These are phyloP conservation scores for Calonectria honghensis DNA, from an alignment of 2,329 filamentous ascomycete species.

Conservation along the genomic window DNA sequence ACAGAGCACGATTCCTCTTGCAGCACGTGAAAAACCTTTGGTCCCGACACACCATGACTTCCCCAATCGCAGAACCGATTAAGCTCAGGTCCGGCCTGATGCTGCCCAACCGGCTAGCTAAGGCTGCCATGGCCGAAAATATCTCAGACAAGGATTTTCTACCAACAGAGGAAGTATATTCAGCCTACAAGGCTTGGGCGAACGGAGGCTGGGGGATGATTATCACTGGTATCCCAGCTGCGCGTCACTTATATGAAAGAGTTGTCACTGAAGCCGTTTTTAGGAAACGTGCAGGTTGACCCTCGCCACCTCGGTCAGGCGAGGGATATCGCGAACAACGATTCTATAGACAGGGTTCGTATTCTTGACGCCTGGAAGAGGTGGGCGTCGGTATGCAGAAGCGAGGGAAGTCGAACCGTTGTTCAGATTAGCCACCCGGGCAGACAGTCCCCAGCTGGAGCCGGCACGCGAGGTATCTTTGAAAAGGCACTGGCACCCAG, in stretches of 20 bases:
- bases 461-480: conserved; percentile 6
- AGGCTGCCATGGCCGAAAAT: conserved; percentile 31
- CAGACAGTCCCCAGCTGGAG: conserved; percentile 14
- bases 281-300: conserved; percentile 22
- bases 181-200: conserved; percentile 18
- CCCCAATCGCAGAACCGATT: background rate
- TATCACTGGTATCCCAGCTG: background rate
- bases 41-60: background rate
- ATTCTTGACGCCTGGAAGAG: conserved; percentile 1
- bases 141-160: conserved; percentile 9
- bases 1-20: background rate
- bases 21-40: background rate
- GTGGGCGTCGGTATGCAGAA: background rate
- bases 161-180: background rate
- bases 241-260: background rate
- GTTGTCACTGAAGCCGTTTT: background rate
- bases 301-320: background rate
- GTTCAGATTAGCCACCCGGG: conserved; percentile 25
- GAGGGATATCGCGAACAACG: background rate
- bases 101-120: conserved; percentile 68
- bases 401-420: background rate
- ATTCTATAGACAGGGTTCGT: background rate
- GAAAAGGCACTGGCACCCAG: conserved; percentile 17
- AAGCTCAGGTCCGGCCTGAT: conserved; percentile 64
- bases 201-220: conserved; percentile 25